phyloP scores from a whole-genome alignment of 176 grass and related monocot species.

The Poa pratensis region DNA sequence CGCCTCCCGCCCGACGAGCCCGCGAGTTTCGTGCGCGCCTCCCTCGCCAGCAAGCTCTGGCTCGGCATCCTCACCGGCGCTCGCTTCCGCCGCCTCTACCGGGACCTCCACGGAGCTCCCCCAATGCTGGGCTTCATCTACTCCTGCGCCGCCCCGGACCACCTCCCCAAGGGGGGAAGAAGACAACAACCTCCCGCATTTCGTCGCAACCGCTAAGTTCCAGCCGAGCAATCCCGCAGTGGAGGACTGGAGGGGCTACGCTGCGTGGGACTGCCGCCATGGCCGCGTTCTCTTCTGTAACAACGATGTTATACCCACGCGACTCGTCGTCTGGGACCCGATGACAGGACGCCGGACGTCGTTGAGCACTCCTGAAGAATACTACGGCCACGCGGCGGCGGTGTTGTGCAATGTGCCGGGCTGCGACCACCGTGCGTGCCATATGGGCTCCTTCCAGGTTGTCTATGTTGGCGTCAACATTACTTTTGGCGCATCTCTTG shows the following conservation, averaged over 20 bases:
- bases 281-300: constrained; percentile 64
- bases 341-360: neutral
- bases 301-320: neutral
- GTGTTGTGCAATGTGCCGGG: neutral
- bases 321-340: neutral
- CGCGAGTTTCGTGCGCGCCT: no score
- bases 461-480: neutral
- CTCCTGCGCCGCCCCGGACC: neutral
- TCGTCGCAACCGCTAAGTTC: neutral
- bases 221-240: no score
- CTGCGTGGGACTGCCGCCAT: constrained; percentile 58
- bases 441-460: neutral
- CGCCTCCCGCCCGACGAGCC: no score
- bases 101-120: neutral
- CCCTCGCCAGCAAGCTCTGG: no score
- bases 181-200: neutral
- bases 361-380: neutral
- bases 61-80: no score
- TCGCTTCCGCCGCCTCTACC: no score
- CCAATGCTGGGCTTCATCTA: neutral
- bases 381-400: neutral
- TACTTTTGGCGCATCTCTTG: neutral
- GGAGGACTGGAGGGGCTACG: neutral
- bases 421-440: neutral
- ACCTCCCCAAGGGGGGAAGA: neutral